These are phyloP conservation scores for Arabis alpina DNA, from an alignment of 345 rosid species.

Conservation along the genomic window DNA sequence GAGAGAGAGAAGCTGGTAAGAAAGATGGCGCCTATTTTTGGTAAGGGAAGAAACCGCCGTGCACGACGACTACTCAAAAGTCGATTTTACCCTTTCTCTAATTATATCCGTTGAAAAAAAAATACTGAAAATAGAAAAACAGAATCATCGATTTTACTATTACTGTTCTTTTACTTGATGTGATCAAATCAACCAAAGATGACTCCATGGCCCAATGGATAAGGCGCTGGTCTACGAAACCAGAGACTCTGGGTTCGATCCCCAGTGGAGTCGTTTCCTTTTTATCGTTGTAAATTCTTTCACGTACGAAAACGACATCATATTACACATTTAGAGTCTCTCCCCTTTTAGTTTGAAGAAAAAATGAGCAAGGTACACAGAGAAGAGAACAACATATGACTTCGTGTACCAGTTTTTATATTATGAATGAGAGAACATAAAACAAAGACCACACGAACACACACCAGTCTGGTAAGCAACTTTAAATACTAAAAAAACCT, in stretches of 20 bases:
- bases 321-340: too few species aligned
- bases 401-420: background rate
- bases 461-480: slow-evolving; percentile 2
- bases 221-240: slow-evolving; percentile 93
- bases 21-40: slow-evolving; percentile 23
- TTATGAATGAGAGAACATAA: slow-evolving; percentile 1
- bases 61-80: slow-evolving; percentile 24
- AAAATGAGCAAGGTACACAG: background rate
- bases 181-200: too few species aligned
- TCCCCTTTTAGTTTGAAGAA: too few species aligned
- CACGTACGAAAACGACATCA: too few species aligned
- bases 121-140: too few species aligned
- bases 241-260: slow-evolving; percentile 84
- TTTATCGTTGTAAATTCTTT: background rate
- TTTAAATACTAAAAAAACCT: background rate
- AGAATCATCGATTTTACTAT: too few species aligned
- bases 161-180: too few species aligned
- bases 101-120: background rate
- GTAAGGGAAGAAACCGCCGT: slow-evolving; percentile 26
- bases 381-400: background rate
- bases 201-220: slow-evolving; percentile 83
- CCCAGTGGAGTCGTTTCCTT: slow-evolving; percentile 61
- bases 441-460: slow-evolving; percentile 26
- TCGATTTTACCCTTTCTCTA: slow-evolving; percentile 10
- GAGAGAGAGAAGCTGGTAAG: too few species aligned